phyloP scores from a whole-genome alignment of 2,329 filamentous ascomycete species.

The Harringtonia aguacate region DNA sequence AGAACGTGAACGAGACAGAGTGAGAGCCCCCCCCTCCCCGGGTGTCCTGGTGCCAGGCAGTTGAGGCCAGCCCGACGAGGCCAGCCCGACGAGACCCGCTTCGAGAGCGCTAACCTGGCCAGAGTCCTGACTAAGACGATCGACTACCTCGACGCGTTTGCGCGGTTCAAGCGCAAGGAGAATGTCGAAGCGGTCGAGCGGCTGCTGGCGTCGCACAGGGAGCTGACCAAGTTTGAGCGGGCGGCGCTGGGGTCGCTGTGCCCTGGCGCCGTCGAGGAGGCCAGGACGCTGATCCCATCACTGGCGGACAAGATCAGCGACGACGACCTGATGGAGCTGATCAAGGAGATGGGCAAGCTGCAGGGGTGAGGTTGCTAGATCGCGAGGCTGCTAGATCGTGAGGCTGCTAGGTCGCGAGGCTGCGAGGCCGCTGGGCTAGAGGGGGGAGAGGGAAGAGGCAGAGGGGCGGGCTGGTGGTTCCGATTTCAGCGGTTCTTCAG shows the following conservation, averaged over 20 bases:
- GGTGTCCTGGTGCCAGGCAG: no score
- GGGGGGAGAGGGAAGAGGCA: no score
- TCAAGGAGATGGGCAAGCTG: conserved; percentile 85
- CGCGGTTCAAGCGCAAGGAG: conserved; percentile 90
- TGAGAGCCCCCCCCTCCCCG: no score
- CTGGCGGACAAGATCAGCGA: conserved; percentile 83
- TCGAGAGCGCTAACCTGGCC: neutral
- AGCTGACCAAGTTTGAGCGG: conserved; percentile 85
- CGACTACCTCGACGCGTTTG: conserved; percentile 89
- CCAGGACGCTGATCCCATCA: conserved; percentile 88
- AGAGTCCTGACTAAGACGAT: conserved; percentile 78
- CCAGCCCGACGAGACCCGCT: no score
- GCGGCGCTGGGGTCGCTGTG: conserved; percentile 87
- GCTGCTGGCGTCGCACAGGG: conserved; percentile 65
- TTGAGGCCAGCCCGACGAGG: no score
- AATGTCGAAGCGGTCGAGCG: conserved; percentile 92
- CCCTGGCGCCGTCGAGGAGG: conserved; percentile 88
- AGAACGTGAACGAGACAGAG: conserved; percentile 78
- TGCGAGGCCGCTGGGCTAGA: neutral
- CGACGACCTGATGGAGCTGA: conserved; percentile 73
- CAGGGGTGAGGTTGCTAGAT: conserved; percentile 21
- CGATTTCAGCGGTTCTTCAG: neutral
- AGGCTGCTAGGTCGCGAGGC: no score
- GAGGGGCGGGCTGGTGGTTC: neutral
- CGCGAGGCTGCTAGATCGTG: no score